Percentiles rank a stretch among this genome's conserved stretches.
Conservation (phyloP, 139 green algal genomes). For the Ulvella scutata region DNA sequence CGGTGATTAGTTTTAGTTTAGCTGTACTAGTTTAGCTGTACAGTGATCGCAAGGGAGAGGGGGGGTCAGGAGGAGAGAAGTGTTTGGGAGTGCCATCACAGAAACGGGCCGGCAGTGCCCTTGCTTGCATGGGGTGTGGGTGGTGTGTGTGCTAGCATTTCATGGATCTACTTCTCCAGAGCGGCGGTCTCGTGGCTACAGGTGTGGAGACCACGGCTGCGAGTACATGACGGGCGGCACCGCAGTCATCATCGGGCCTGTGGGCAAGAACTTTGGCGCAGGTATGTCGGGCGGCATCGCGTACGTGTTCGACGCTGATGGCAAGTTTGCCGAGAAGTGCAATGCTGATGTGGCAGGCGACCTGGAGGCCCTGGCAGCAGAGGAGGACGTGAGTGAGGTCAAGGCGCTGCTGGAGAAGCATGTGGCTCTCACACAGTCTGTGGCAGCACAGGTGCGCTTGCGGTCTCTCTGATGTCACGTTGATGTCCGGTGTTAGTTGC, state of each 20-base stretch:
- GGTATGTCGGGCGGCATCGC: conserved; percentile 84
- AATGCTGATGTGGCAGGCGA: conserved; percentile 57
- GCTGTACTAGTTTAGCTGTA: too few relatives aligned
- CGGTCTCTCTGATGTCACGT: too few relatives aligned
- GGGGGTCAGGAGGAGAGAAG: too few relatives aligned
- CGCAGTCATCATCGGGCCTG: conserved; percentile 63
- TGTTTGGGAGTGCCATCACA: too few relatives aligned
- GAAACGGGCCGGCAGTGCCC: too few relatives aligned
- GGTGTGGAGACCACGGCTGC: conserved; percentile 84
- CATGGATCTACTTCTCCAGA: not conserved
- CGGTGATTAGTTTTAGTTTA: too few relatives aligned
- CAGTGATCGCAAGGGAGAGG: too few relatives aligned
- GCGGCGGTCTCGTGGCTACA: too few relatives aligned
- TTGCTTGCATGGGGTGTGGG: too few relatives aligned
- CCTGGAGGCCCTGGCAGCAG: conserved; percentile 43
- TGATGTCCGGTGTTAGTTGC: too few relatives aligned
- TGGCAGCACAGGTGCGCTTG: too few relatives aligned
- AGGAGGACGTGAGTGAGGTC: conserved; percentile 38
- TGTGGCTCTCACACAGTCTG: conserved; percentile 54
- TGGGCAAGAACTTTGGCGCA: conserved; percentile 90
- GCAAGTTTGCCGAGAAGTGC: conserved; percentile 32
- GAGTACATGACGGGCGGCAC: conserved; percentile 96
- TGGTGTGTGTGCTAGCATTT: not conserved
- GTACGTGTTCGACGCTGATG: conserved; percentile 73
- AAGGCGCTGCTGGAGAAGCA: conserved; percentile 69